phyloP scores from a whole-genome alignment of 2,329 filamentous ascomycete species.

The Diplodia seriata region DNA sequence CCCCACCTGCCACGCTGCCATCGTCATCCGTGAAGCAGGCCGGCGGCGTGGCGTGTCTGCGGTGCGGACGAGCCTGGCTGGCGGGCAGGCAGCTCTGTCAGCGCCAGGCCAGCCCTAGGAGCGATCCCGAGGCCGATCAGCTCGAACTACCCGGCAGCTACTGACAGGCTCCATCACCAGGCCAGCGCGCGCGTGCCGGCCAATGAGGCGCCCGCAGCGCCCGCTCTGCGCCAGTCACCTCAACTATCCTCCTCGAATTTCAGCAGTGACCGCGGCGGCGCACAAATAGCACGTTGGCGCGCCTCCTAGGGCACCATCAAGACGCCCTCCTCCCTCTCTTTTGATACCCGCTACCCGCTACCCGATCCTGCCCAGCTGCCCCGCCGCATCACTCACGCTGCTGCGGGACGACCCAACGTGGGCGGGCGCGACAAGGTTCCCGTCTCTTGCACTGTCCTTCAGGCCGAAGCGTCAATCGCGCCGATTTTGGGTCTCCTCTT shows the following conservation, averaged over 20 bases:
- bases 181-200: slow-evolving; percentile 21
- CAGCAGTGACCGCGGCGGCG: slow-evolving; percentile 28
- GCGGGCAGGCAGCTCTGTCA: slow-evolving; percentile 17
- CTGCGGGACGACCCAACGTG: slow-evolving; percentile 31
- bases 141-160: slow-evolving; percentile 30
- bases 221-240: slow-evolving; percentile 27
- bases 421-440: slow-evolving; percentile 32
- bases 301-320: slow-evolving; percentile 21
- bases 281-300: slow-evolving; percentile 26
- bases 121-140: slow-evolving; percentile 37
- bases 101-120: slow-evolving; percentile 42
- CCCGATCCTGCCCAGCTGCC: slow-evolving; percentile 8
- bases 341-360: slow-evolving; percentile 25
- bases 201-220: slow-evolving; percentile 29
- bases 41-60: slow-evolving; percentile 25
- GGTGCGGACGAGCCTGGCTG: slow-evolving; percentile 6
- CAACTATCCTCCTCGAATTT: slow-evolving; percentile 29
- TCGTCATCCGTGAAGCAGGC: slow-evolving; percentile 22
- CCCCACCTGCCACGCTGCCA: neutral
- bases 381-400: slow-evolving; percentile 11
- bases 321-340: slow-evolving; percentile 18
- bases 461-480: slow-evolving; percentile 32
- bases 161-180: slow-evolving; percentile 15
- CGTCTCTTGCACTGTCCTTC: slow-evolving; percentile 29
- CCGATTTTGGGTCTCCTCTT: slow-evolving; percentile 31